Conservation (phyloP, 164 flowering plant species). For the Stephania yunnanensis region DNA sequence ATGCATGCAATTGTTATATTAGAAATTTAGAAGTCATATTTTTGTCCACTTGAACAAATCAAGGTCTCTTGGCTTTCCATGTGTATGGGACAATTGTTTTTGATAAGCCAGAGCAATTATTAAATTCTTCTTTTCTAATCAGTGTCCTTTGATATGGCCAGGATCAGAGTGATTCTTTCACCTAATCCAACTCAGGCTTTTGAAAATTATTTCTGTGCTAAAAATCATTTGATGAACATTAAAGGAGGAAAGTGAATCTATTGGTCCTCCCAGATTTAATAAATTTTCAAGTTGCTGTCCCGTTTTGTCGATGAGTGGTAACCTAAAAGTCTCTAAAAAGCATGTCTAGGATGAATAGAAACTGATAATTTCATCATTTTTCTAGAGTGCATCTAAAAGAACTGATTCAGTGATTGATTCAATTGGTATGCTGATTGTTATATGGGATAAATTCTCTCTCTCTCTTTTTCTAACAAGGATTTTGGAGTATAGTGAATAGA, state of each 20-base stretch:
- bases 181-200: neutral
- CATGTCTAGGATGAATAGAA: neutral
- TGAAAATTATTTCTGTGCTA: neutral
- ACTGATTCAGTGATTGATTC: neutral
- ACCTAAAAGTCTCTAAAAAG: neutral
- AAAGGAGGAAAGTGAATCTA: neutral
- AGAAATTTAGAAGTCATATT: neutral
- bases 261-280: neutral
- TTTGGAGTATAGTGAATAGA: neutral
- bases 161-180: neutral
- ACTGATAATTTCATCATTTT: neutral
- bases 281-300: neutral
- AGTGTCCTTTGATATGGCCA: neutral
- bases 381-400: neutral
- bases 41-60: neutral
- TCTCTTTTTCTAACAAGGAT: neutral
- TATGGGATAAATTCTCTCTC: neutral
- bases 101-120: neutral
- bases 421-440: neutral
- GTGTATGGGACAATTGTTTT: neutral
- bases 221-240: neutral
- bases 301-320: neutral
- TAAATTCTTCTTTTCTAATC: neutral
- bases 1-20: neutral
- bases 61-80: constrained; percentile 3